Evolutionary conservation across 177 flowering plant species (phyloP).

Genomic region (Telopea speciosissima): DNA sequence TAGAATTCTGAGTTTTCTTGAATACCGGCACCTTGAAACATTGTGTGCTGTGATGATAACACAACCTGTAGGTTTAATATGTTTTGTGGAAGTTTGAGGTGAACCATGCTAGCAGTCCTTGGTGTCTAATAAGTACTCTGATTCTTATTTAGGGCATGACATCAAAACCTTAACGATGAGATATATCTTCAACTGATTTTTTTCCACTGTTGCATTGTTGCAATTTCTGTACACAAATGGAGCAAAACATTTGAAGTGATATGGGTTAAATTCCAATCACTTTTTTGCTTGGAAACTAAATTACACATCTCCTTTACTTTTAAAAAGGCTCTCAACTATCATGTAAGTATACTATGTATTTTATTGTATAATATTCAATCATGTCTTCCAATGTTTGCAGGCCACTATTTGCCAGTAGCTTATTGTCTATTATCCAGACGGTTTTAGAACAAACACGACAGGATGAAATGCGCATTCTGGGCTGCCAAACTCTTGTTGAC

Average conservation of each 20-base stretch:
- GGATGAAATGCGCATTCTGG: slow-evolving; percentile 66
- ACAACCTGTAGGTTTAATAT: no score
- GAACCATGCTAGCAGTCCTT: no score
- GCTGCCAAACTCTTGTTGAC: slow-evolving; percentile 67
- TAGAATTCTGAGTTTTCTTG: no score
- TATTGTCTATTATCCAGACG: slow-evolving; percentile 54
- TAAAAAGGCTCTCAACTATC: not conserved
- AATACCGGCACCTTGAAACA: no score
- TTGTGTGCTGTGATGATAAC: no score
- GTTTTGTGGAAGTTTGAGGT: no score
- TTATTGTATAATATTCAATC: slow-evolving; percentile 5
- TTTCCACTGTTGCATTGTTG: no score
- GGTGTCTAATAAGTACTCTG: no score
- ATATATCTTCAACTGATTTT: not conserved
- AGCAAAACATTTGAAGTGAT: not conserved
- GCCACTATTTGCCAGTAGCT: slow-evolving; percentile 79
- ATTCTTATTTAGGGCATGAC: no score
- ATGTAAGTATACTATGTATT: not conserved
- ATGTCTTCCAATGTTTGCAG: slow-evolving; percentile 37
- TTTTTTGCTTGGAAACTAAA: not conserved
- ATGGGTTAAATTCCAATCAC: not conserved
- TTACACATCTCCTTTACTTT: not conserved
- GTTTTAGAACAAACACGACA: slow-evolving; percentile 71
- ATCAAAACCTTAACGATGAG: no score
- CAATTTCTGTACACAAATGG: not conserved